phyloP scores from a whole-genome alignment of 2,329 filamentous ascomycete species.

The Botrytis tulipae region DNA sequence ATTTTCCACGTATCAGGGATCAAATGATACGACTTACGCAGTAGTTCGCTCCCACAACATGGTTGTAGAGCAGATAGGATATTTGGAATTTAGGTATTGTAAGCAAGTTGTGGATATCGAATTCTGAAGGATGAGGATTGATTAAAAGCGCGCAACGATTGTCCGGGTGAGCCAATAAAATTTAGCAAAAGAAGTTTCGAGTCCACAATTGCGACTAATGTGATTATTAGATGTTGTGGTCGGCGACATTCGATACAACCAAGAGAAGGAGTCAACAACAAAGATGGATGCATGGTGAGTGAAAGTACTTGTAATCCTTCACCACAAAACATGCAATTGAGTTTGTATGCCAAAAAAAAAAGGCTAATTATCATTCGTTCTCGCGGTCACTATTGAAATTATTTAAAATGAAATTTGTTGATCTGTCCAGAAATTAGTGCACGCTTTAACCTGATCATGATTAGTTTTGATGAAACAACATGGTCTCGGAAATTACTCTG shows the following conservation, averaged over 20 bases:
- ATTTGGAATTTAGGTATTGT: not conserved
- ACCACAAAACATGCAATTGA: not conserved
- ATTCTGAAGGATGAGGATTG: conserved; percentile 1
- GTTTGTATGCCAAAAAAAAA: not conserved
- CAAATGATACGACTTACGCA: not conserved
- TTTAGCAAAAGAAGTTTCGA: not conserved
- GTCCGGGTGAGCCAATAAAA: not conserved
- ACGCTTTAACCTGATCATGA: not conserved
- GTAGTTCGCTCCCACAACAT: conserved; percentile 14
- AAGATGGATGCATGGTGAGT: not conserved
- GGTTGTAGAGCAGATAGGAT: not conserved
- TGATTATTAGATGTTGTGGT: not conserved
- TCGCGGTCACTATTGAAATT: not conserved
- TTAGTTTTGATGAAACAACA: not conserved
- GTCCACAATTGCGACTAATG: not conserved
- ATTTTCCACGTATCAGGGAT: not conserved
- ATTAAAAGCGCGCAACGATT: not conserved
- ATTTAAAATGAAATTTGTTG: not conserved
- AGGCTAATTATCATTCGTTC: not conserved
- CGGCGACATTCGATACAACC: not conserved
- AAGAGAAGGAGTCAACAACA: not conserved
- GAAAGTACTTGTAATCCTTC: not conserved
- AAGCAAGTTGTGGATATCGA: not conserved
- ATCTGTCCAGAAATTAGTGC: not conserved
- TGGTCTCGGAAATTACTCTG: not conserved